These are phyloP conservation scores for Eimeria brunetti DNA, from an alignment of 169 alveolate genomes.

Conservation along the genomic window DNA sequence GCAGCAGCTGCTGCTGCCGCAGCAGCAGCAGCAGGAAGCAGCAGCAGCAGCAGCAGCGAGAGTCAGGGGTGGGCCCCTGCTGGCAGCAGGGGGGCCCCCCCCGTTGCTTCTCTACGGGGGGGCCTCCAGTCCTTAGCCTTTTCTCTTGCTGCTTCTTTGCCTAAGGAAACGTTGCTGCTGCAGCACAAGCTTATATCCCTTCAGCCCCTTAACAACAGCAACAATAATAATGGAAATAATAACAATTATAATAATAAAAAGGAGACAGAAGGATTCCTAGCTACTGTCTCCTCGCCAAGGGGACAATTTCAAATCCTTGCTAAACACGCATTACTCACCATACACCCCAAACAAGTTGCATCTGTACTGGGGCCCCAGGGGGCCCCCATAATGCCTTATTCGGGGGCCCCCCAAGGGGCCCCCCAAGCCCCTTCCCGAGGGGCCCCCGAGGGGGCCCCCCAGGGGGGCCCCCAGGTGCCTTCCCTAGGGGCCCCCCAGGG, in stretches of 20 bases:
- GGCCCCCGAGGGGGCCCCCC: neutral
- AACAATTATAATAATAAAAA: neutral
- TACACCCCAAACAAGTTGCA: slow-evolving; percentile 9
- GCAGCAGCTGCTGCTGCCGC: no score
- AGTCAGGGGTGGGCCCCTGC: neutral
- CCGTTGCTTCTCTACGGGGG: slow-evolving; percentile 21
- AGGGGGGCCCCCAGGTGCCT: neutral
- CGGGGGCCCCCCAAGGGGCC: slow-evolving; percentile 7
- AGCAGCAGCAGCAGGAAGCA: neutral
- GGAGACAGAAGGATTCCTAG: slow-evolving; percentile 32
- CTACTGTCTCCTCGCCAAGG: slow-evolving; percentile 33
- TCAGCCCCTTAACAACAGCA: slow-evolving; percentile 3
- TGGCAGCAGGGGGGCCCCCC: neutral
- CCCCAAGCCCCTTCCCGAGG: neutral
- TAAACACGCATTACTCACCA: slow-evolving; percentile 40
- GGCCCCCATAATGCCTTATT: neutral
- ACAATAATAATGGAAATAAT: no score
- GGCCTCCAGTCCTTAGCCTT: slow-evolving; percentile 37
- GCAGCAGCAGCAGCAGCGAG: neutral
- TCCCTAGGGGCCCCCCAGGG: neutral
- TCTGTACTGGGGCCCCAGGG: neutral
- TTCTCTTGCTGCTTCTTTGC: neutral
- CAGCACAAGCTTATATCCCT: neutral
- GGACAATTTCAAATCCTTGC: neutral
- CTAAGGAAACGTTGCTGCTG: slow-evolving; percentile 18